Conservation (phyloP, 2,329 filamentous ascomycete species). For the Corynespora cassiicola region DNA sequence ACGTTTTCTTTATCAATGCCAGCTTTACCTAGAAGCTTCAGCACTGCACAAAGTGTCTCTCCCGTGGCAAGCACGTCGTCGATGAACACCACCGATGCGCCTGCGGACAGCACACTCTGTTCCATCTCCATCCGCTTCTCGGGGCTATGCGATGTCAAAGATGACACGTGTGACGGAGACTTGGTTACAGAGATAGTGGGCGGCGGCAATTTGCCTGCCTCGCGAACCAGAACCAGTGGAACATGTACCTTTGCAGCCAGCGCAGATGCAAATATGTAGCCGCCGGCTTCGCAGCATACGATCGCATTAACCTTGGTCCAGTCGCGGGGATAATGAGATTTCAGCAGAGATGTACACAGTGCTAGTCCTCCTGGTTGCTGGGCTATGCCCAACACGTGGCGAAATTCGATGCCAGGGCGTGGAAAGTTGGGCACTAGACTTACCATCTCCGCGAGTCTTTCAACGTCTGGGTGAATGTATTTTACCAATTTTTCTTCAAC, state of each 20-base stretch:
- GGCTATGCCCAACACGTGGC: slow-evolving; percentile 63
- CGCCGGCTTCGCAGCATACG: slow-evolving; percentile 63
- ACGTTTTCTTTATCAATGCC: slow-evolving; percentile 53
- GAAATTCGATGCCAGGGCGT: slow-evolving; percentile 59
- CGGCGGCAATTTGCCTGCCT: slow-evolving; percentile 65
- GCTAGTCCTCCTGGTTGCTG: slow-evolving; percentile 59
- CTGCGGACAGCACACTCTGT: slow-evolving; percentile 47
- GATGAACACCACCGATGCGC: slow-evolving; percentile 59
- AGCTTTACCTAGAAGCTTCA: slow-evolving; percentile 55
- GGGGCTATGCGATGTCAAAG: slow-evolving; percentile 30
- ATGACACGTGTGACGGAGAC: slow-evolving; percentile 61
- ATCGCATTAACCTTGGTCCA: slow-evolving; percentile 58
- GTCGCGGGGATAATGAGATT: slow-evolving; percentile 52
- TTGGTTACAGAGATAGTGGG: slow-evolving; percentile 60
- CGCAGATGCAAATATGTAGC: slow-evolving; percentile 62
- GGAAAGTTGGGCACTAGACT: slow-evolving; percentile 59
- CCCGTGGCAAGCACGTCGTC: slow-evolving; percentile 68
- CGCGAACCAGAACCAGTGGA: slow-evolving; percentile 60
- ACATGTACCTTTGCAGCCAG: slow-evolving; percentile 52
- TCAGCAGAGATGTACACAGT: slow-evolving; percentile 60
- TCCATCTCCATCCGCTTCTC: slow-evolving; percentile 59
- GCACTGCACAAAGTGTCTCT: slow-evolving; percentile 60
- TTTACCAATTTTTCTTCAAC: slow-evolving; percentile 51
- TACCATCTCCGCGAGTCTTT: slow-evolving; percentile 59
- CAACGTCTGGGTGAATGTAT: slow-evolving; percentile 55